Conservation (phyloP, 352 stramenopile species). For the Phytophthora kernoviae region DNA sequence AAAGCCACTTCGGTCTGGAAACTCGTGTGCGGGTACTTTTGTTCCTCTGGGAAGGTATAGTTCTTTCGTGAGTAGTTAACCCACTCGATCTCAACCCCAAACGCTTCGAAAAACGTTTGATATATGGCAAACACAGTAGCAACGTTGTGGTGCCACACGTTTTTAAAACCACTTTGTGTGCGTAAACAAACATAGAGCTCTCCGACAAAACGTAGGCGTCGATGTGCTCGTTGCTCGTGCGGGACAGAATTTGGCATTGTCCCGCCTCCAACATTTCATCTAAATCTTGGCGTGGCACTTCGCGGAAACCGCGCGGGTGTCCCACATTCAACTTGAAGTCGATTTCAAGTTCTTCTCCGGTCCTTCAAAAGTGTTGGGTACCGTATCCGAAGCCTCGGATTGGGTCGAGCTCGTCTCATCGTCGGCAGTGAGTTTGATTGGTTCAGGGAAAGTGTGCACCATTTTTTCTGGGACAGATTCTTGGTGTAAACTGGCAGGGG, state of each 20-base stretch:
- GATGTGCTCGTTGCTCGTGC: slow-evolving; percentile 96
- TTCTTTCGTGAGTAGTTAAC: slow-evolving; percentile 99
- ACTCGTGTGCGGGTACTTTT: slow-evolving; percentile 96
- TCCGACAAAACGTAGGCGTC: slow-evolving; percentile 96
- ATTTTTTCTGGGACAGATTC: slow-evolving; percentile 24
- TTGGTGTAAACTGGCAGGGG: slow-evolving; percentile 10
- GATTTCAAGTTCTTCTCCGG: slow-evolving; percentile 98
- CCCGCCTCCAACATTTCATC: slow-evolving; percentile 95
- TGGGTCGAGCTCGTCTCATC: slow-evolving; percentile 81
- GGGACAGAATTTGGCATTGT: slow-evolving; percentile 97
- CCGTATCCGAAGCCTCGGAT: slow-evolving; percentile 61
- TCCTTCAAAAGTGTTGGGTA: slow-evolving; percentile 95
- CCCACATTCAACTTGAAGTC: slow-evolving; percentile 88
- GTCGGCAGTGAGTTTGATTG: slow-evolving; percentile 57
- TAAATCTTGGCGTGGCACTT: slow-evolving; percentile 86
- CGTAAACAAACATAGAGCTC: slow-evolving; percentile 99
- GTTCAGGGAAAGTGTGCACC: slow-evolving; percentile 66
- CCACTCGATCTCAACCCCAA: slow-evolving; percentile 97
- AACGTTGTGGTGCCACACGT: slow-evolving; percentile 99
- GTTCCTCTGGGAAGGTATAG: slow-evolving; percentile 98
- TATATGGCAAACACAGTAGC: slow-evolving; percentile 90
- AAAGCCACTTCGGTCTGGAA: slow-evolving; percentile 98
- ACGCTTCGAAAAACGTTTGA: slow-evolving; percentile 80
- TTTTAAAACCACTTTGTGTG: slow-evolving; percentile 99
- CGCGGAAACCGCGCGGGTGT: slow-evolving; percentile 88